These are phyloP conservation scores for Solanum virginianum DNA, from an alignment of 257 asterid genomes.

Conservation along the genomic window DNA sequence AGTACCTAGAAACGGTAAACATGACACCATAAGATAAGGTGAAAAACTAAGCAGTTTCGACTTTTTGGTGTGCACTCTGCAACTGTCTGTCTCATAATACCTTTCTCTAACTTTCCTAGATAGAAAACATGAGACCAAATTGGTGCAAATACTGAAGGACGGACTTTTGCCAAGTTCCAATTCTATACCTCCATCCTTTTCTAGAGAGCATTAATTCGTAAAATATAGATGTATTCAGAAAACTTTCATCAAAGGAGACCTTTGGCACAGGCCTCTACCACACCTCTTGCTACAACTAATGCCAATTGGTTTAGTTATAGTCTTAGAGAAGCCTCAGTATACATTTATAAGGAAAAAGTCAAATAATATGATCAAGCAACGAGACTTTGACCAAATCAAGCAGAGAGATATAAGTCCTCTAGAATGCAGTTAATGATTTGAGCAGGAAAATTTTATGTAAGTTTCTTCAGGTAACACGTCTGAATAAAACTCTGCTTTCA, in stretches of 20 bases:
- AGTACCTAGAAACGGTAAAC: slow-evolving; percentile 47
- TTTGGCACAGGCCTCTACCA: not conserved
- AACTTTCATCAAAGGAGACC: not conserved
- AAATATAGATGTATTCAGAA: not conserved
- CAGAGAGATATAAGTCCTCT: not conserved
- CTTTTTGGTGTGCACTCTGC: not conserved
- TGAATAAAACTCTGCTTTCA: not conserved
- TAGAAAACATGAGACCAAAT: not conserved
- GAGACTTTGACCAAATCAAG: not conserved
- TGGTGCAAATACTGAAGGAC: not conserved
- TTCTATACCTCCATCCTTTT: not conserved
- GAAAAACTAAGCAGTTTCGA: not conserved
- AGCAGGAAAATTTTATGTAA: not conserved
- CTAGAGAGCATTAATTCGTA: not conserved
- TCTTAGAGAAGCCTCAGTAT: not conserved
- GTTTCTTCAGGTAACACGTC: not conserved
- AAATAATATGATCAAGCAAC: not conserved
- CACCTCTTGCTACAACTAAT: not conserved
- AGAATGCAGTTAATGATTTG: not conserved
- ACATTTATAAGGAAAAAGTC: not conserved
- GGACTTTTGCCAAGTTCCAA: not conserved
- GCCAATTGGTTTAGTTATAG: not conserved
- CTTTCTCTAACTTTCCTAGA: not conserved
- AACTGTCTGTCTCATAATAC: not conserved
- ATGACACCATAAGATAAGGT: not conserved